Conservation (phyloP, 2,329 filamentous ascomycete genomes). For the Colletotrichum sojae region DNA sequence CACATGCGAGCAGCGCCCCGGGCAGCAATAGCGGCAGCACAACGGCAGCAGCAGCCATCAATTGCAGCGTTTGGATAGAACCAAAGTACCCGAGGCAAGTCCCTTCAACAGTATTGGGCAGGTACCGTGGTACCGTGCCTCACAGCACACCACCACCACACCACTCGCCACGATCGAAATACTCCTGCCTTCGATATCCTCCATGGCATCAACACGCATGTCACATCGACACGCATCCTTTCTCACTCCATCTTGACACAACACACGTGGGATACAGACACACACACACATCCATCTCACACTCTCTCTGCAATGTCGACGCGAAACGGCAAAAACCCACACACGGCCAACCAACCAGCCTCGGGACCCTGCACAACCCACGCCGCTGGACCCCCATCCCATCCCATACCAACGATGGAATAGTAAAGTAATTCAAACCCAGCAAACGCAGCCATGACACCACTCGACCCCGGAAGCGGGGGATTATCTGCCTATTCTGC, state of each 20-base stretch:
- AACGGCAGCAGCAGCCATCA: neutral
- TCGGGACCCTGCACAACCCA: slow-evolving; percentile 16
- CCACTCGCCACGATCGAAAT: no score
- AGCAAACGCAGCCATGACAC: slow-evolving; percentile 32
- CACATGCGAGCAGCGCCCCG: neutral
- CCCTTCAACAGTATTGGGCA: neutral
- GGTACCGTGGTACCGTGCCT: neutral
- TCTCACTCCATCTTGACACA: no score
- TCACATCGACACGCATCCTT: neutral
- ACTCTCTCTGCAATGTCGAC: neutral
- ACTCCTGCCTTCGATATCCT: no score
- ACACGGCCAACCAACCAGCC: slow-evolving; percentile 17
- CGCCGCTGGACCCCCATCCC: slow-evolving; percentile 12
- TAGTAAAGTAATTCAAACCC: neutral
- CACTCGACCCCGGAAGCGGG: slow-evolving; percentile 29
- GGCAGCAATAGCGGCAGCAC: slow-evolving; percentile 3
- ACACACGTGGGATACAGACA: no score
- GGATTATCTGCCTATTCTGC: slow-evolving; percentile 10
- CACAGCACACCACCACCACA: neutral
- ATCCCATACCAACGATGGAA: neutral
- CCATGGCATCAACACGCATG: neutral
- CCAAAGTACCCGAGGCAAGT: no score
- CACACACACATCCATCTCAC: no score
- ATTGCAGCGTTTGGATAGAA: neutral
- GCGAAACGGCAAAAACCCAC: neutral